Evolutionary conservation across 2,329 filamentous ascomycete genomes (phyloP).

Genomic region (Xylariaceae sp.): DNA sequence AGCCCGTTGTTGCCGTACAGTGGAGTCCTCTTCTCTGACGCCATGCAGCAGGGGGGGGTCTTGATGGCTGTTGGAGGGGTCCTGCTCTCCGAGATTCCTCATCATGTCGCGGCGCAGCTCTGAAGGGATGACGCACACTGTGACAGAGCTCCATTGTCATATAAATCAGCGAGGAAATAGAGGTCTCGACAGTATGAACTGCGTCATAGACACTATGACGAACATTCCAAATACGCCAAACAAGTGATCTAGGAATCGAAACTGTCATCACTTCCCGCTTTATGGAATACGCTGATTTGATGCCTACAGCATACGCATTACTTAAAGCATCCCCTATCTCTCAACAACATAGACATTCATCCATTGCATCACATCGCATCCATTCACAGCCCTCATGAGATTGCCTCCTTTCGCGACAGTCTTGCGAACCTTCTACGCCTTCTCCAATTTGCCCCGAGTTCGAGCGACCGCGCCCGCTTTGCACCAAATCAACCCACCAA

Average conservation of each 20-base stretch:
- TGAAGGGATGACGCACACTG: constrained; percentile 1
- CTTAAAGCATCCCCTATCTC: constrained; percentile 3
- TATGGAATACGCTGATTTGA: constrained; percentile 1
- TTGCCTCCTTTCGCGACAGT: constrained; percentile 48
- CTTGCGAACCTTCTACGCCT: constrained; percentile 43
- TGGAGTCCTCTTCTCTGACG: constrained; percentile 8
- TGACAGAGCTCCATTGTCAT: neutral
- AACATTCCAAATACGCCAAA: constrained; percentile 15
- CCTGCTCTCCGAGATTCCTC: neutral
- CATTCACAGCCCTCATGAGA: constrained; percentile 41
- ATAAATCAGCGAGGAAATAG: neutral
- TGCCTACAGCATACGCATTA: constrained; percentile 3
- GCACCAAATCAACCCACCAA: constrained; percentile 20
- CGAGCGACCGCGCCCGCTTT: constrained; percentile 27
- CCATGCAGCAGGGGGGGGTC: constrained; percentile 11
- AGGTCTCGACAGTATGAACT: neutral
- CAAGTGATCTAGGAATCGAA: neutral
- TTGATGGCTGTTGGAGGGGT: constrained; percentile 6
- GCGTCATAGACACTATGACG: constrained; percentile 2
- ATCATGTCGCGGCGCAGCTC: too few relatives aligned
- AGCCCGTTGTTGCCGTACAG: neutral
- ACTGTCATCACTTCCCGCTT: constrained; percentile 13
- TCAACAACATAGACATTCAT: neutral
- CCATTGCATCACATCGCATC: neutral
- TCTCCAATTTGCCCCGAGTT: constrained; percentile 44